A percentile compares a stretch with the other conserved stretches of the same genome.
phyloP scores from a whole-genome alignment of 2,329 filamentous ascomycete species.

The Arthrobotrys pseudoclavata region DNA sequence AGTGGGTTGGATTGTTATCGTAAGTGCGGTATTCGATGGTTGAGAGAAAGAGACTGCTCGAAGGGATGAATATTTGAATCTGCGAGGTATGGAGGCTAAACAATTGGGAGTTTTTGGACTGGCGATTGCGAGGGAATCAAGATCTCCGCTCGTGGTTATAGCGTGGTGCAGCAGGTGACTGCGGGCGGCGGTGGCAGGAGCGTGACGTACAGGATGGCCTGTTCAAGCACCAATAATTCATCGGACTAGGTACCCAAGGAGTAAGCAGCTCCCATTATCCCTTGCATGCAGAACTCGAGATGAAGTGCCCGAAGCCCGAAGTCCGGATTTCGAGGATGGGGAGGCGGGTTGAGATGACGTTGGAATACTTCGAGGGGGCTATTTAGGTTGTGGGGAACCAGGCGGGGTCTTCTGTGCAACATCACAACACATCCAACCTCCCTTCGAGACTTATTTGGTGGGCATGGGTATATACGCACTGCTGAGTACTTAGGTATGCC shows the following conservation, averaged over 20 bases:
- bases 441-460: no score
- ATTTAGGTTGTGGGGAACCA: background rate
- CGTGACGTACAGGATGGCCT: slow-evolving; percentile 18
- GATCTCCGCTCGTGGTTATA: slow-evolving; percentile 26
- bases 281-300: background rate
- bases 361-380: background rate
- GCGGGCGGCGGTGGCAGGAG: slow-evolving; percentile 11
- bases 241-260: background rate
- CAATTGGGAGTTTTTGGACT: no score
- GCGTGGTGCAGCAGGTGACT: slow-evolving; percentile 30
- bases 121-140: slow-evolving; percentile 17
- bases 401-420: slow-evolving; percentile 36
- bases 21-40: background rate
- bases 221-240: no score
- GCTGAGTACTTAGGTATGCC: no score
- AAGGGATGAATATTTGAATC: background rate
- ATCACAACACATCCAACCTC: slow-evolving; percentile 20
- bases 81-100: background rate
- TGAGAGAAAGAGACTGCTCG: no score
- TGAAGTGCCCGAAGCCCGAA: no score
- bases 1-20: background rate
- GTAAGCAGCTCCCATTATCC: background rate
- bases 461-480: no score
- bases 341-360: background rate
- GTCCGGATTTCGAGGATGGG: background rate